Evolutionary conservation across 805 yeast genomes (phyloP), one percentile per base, ranked within the genome.

Genomic region (Metschnikowia shivogae): DNA sequence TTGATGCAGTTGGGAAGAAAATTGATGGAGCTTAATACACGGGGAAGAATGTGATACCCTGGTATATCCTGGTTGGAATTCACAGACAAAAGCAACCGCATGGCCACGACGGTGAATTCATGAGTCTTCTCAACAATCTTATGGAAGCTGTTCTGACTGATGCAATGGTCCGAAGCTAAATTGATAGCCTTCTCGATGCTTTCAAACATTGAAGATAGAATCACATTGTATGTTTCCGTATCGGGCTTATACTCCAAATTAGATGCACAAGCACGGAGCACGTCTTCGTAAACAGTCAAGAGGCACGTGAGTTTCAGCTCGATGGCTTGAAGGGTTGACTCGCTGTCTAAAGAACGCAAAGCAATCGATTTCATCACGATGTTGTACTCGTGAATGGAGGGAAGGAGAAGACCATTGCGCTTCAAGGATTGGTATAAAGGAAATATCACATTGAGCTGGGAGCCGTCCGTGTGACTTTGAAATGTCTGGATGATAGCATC

Each of bases 201-300:
- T 33, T 65, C 63, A 42, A 84, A 67, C 24, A 85, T 66, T 27
- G 77, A 73, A 19, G 65, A 62, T 37, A 85, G 65, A 5, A 77
- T 60, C 1, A 65, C 59, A 53, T 76, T 68, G 60, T 78, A 84
- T 6, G 86, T 82, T 14, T 66, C 67, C 34, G 60, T 55, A 22
- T 74, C 70, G 13, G 93, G 93, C 57, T 78, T 81, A 51, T 73
- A 70, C 2, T 42, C 26, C 19, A 42, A 42, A 14, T 43, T 36
- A 1, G 13, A 14, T 3, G 44, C 31, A 30, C 51, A 49, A 2
- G 48, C 57, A 4, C 45, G 57, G 32, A 85, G 68, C 58, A 84
- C 65, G 54, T 83, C 89, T 41, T 85, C 86, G 58, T 85, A 85
- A 30, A 83, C 80, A 17, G 80, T 82, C 50, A 85, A 64, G 46